phyloP scores from a whole-genome alignment of 2,329 filamentous ascomycete genomes.

The Ophiocordyceps camponoti-saundersi region DNA sequence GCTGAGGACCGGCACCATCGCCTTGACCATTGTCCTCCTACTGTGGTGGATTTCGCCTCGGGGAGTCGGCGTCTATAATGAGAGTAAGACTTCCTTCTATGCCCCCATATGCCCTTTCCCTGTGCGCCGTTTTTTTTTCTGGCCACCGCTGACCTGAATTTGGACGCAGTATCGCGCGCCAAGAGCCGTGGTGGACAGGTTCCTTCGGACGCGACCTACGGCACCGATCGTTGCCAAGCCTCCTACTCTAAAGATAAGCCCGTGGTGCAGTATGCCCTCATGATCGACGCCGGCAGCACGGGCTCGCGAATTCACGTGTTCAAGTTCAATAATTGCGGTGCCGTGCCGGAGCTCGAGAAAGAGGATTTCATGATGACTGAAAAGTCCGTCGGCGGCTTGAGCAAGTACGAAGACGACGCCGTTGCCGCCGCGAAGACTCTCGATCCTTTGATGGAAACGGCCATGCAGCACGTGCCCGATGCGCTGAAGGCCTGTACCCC shows the following conservation, averaged over 20 bases:
- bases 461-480: slow-evolving; percentile 70
- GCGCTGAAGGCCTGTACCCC: slow-evolving; percentile 84
- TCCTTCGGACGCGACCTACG: slow-evolving; percentile 43
- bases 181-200: slow-evolving; percentile 26
- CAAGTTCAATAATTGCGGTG: slow-evolving; percentile 96
- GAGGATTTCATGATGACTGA: slow-evolving; percentile 91
- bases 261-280: slow-evolving; percentile 90
- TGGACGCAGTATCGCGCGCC: slow-evolving; percentile 8
- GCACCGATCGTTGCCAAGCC: slow-evolving; percentile 61
- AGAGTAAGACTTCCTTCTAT: slow-evolving; percentile 14
- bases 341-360: slow-evolving; percentile 83
- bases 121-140: neutral
- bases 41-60: slow-evolving; percentile 48
- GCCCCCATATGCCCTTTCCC: neutral
- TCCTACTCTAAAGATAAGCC: slow-evolving; percentile 80
- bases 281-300: slow-evolving; percentile 97
- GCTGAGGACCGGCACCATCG: slow-evolving; percentile 46
- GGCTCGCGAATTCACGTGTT: slow-evolving; percentile 97
- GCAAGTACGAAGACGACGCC: slow-evolving; percentile 73
- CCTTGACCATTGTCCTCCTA: slow-evolving; percentile 40
- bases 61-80: slow-evolving; percentile 35
- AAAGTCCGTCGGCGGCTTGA: slow-evolving; percentile 69
- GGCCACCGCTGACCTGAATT: neutral
- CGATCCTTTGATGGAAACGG: slow-evolving; percentile 73
- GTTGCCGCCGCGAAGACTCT: slow-evolving; percentile 79